phyloP scores from a whole-genome alignment of 2,329 filamentous ascomycete genomes.

The Xylaria sp. region DNA sequence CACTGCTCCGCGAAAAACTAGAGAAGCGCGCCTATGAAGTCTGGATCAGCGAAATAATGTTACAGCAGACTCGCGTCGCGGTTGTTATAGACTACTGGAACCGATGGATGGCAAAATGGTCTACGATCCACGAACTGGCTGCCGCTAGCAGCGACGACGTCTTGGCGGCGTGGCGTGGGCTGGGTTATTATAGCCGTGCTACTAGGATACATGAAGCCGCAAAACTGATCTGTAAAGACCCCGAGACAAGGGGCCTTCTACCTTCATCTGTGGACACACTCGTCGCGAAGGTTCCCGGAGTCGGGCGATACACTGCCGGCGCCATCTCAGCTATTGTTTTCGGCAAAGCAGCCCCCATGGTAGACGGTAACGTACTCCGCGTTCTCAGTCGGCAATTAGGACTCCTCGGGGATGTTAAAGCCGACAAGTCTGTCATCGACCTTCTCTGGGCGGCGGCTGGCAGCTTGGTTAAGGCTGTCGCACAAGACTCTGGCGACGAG shows the following conservation, averaged over 20 bases:
- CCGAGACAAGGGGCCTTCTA: slow-evolving; percentile 52
- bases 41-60: slow-evolving; percentile 72
- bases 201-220: slow-evolving; percentile 64
- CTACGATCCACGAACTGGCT: slow-evolving; percentile 62
- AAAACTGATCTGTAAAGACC: slow-evolving; percentile 53
- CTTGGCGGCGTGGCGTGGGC: slow-evolving; percentile 62
- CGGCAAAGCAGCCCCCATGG: slow-evolving; percentile 63
- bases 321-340: slow-evolving; percentile 68
- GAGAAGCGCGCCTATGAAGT: slow-evolving; percentile 67
- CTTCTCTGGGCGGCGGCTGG: slow-evolving; percentile 64
- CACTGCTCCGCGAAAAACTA: slow-evolving; percentile 50
- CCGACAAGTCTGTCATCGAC: slow-evolving; percentile 58
- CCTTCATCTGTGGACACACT: slow-evolving; percentile 54
- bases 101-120: slow-evolving; percentile 66
- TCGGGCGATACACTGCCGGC: slow-evolving; percentile 67
- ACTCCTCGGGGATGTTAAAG: slow-evolving; percentile 61
- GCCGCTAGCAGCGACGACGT: slow-evolving; percentile 61
- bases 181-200: slow-evolving; percentile 70
- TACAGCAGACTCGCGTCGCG: slow-evolving; percentile 68
- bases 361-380: slow-evolving; percentile 67
- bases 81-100: slow-evolving; percentile 69
- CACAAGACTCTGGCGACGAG: slow-evolving; percentile 43
- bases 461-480: slow-evolving; percentile 58
- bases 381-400: slow-evolving; percentile 67
- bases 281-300: slow-evolving; percentile 60